phyloP scores from a whole-genome alignment of 2,329 filamentous ascomycete genomes.

The Fusarium bactridioides region DNA sequence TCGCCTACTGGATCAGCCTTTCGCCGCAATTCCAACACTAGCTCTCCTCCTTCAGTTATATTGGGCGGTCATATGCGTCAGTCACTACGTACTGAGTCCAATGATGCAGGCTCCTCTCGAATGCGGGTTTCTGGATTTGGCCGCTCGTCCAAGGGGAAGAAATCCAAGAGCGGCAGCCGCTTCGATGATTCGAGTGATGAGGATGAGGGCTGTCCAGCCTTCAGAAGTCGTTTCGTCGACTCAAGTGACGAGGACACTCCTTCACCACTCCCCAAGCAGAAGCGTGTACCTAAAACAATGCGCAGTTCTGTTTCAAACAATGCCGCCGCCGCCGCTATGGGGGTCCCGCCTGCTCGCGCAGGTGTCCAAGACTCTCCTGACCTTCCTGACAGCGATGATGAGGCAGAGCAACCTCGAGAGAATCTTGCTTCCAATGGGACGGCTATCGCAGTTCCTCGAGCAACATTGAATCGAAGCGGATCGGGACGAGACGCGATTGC shows the following conservation, averaged over 20 bases:
- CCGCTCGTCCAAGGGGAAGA: slow-evolving; percentile 46
- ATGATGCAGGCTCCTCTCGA: slow-evolving; percentile 46
- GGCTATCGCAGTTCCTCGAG: slow-evolving; percentile 28
- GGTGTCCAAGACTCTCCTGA: slow-evolving; percentile 63
- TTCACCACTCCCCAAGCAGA: slow-evolving; percentile 33
- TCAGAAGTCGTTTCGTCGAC: slow-evolving; percentile 70
- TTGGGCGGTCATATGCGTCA: slow-evolving; percentile 53
- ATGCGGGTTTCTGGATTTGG: slow-evolving; percentile 56
- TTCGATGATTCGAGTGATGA: slow-evolving; percentile 80
- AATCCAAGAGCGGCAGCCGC: slow-evolving; percentile 60
- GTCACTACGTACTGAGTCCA: slow-evolving; percentile 55
- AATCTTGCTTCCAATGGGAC: background rate
- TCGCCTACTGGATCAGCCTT: slow-evolving; percentile 70
- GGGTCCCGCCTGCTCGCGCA: slow-evolving; percentile 52
- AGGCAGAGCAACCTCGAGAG: slow-evolving; percentile 41
- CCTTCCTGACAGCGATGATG: slow-evolving; percentile 67
- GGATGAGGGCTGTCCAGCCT: slow-evolving; percentile 43
- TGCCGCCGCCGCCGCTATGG: slow-evolving; percentile 50
- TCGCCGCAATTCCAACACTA: slow-evolving; percentile 49
- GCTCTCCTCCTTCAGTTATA: slow-evolving; percentile 50
- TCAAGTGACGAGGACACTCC: slow-evolving; percentile 67
- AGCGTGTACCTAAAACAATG: slow-evolving; percentile 48
- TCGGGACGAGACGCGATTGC: slow-evolving; percentile 52
- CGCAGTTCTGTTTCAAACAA: slow-evolving; percentile 42
- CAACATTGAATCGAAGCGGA: slow-evolving; percentile 50